phyloP scores from a whole-genome alignment of 2,329 filamentous ascomycete genomes.

The Colletotrichum karsti region DNA sequence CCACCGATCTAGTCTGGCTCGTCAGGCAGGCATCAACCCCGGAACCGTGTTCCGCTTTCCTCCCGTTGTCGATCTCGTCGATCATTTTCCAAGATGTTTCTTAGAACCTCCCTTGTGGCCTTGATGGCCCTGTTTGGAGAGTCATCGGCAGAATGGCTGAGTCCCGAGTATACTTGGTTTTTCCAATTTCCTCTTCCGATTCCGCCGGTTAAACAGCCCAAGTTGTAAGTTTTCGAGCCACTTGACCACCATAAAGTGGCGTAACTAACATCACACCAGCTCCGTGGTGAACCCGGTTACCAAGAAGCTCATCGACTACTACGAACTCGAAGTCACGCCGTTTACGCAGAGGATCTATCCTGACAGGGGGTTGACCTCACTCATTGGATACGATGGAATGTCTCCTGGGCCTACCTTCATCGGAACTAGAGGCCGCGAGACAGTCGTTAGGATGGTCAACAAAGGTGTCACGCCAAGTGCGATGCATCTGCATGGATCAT shows the following conservation, averaged over 20 bases:
- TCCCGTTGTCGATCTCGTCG: neutral
- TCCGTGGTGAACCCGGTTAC: neutral
- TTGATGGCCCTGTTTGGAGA: neutral
- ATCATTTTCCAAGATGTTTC: neutral
- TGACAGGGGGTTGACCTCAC: conserved; percentile 37
- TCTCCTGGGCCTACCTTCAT: conserved; percentile 62
- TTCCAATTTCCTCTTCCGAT: neutral
- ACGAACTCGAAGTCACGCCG: neutral
- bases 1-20: neutral
- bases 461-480: conserved; percentile 51
- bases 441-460: conserved; percentile 63
- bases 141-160: neutral
- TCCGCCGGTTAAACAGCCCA: neutral
- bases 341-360: conserved; percentile 42
- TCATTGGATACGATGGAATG: conserved; percentile 62
- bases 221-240: neutral
- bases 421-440: conserved; percentile 57
- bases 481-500: conserved; percentile 65
- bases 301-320: neutral
- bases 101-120: neutral
- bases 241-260: neutral
- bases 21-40: neutral
- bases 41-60: neutral
- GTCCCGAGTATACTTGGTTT: neutral
- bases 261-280: conserved; percentile 21